Evolutionary conservation across 2,329 filamentous ascomycete genomes (phyloP).

Genomic region (Stenocarpella maydis): DNA sequence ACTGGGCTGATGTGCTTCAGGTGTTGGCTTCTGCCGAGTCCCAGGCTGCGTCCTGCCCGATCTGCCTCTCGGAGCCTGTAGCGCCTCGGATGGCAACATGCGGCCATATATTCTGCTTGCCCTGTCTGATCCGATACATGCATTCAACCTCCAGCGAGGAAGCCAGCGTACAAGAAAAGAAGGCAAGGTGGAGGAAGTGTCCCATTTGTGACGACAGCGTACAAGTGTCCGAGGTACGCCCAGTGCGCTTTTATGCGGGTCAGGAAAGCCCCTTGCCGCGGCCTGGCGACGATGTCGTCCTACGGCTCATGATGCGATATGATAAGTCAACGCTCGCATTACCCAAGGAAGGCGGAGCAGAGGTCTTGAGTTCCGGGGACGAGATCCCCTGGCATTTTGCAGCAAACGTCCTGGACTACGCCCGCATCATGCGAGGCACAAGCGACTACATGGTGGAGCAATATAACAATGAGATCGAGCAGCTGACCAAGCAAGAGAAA

Average conservation of each 20-base stretch:
- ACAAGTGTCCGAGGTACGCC: conserved; percentile 88
- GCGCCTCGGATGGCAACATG: conserved; percentile 97
- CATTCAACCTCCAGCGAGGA: conserved; percentile 79
- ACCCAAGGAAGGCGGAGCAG: conserved; percentile 79
- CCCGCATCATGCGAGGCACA: conserved; percentile 93
- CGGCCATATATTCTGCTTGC: conserved; percentile 95
- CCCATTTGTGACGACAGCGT: conserved; percentile 94
- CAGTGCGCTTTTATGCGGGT: conserved; percentile 89
- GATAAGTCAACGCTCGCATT: conserved; percentile 86
- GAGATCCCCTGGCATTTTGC: conserved; percentile 95
- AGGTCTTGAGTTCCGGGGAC: conserved; percentile 72
- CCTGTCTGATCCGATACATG: conserved; percentile 96
- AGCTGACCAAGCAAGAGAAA: conserved; percentile 78
- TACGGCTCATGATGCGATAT: conserved; percentile 84
- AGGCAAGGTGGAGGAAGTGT: conserved; percentile 88
- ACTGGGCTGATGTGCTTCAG: conserved; percentile 91
- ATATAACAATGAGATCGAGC: conserved; percentile 79
- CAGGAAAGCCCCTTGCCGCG: conserved; percentile 84
- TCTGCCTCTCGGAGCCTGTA: conserved; percentile 91
- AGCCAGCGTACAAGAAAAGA: conserved; percentile 51
- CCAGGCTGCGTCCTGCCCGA: conserved; percentile 88
- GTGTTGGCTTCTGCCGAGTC: conserved; percentile 90
- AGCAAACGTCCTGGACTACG: conserved; percentile 93
- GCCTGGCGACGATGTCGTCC: conserved; percentile 87
- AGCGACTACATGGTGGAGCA: conserved; percentile 86